Percentiles rank a stretch among this genome's conserved stretches.
Evolutionary conservation across 2,329 filamentous ascomycete species (phyloP).

Genomic region (Lachnellula willkommii): DNA sequence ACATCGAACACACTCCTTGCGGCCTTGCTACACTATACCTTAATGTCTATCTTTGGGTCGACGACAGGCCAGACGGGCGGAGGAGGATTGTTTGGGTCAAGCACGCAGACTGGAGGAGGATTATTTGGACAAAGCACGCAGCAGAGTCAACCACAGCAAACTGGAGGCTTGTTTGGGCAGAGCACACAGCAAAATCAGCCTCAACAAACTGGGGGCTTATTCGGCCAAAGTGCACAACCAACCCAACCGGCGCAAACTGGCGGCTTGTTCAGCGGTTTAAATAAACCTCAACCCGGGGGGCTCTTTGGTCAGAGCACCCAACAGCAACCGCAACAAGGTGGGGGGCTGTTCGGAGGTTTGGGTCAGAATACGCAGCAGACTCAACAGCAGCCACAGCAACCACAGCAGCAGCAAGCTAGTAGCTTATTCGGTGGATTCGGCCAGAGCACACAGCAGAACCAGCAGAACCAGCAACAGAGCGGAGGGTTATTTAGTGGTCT

Average conservation of each 20-base stretch:
- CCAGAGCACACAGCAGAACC: slow-evolving; percentile 23
- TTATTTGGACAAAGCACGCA: slow-evolving; percentile 20
- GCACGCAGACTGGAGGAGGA: slow-evolving; percentile 20
- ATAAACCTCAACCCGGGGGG: not conserved
- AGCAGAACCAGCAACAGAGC: slow-evolving; percentile 22
- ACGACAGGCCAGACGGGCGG: not conserved
- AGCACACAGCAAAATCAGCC: slow-evolving; percentile 1
- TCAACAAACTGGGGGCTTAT: slow-evolving; percentile 4
- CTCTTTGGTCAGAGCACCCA: slow-evolving; percentile 19
- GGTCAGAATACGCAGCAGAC: slow-evolving; percentile 19
- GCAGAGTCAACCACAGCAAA: not conserved
- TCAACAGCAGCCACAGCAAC: slow-evolving; percentile 20
- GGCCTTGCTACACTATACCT: not conserved
- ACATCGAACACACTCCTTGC: not conserved
- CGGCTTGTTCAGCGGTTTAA: slow-evolving; percentile 7
- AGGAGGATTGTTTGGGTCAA: slow-evolving; percentile 14
- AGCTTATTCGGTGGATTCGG: slow-evolving; percentile 18
- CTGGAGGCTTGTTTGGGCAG: slow-evolving; percentile 15
- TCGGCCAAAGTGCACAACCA: slow-evolving; percentile 26
- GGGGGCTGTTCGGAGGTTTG: slow-evolving; percentile 10
- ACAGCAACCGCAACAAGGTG: slow-evolving; percentile 37
- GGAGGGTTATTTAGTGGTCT: slow-evolving; percentile 19
- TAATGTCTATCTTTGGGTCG: slow-evolving; percentile 21
- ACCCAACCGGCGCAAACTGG: slow-evolving; percentile 15
- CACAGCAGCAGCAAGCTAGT: slow-evolving; percentile 28